phyloP scores from a whole-genome alignment of 768 basidiomycete species.

The Amanita brunnescens region DNA sequence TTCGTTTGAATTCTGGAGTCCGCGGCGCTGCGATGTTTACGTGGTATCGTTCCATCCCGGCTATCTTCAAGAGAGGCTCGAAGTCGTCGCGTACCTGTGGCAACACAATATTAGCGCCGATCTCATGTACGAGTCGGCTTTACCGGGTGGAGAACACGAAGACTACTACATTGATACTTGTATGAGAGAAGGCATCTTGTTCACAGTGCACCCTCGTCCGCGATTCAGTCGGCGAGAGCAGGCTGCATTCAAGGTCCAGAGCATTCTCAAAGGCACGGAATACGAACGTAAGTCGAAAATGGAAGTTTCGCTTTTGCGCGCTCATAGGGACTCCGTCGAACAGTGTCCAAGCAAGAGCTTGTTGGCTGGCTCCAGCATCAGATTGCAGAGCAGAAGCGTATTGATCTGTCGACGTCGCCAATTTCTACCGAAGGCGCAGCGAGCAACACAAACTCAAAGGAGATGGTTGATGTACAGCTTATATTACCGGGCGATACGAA shows the following conservation, averaged over 20 bases:
- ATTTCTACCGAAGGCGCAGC: conserved; percentile 29
- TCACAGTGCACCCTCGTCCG: conserved; percentile 40
- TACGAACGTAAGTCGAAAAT: conserved; percentile 45
- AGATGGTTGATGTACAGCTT: conserved; percentile 45
- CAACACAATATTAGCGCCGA: conserved; percentile 77
- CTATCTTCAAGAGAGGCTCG: conserved; percentile 66
- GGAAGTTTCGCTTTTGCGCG: not conserved
- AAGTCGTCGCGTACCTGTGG: conserved; percentile 73
- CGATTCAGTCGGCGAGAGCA: conserved; percentile 50
- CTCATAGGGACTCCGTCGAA: conserved; percentile 4
- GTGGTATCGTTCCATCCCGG: conserved; percentile 73
- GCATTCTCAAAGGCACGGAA: conserved; percentile 70
- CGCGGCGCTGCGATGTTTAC: conserved; percentile 83
- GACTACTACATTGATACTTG: conserved; percentile 60
- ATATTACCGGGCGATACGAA: conserved; percentile 61
- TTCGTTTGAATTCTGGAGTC: conserved; percentile 86
- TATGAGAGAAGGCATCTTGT: conserved; percentile 77
- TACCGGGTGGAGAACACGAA: conserved; percentile 56
- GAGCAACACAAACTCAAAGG: conserved; percentile 27
- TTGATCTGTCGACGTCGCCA: conserved; percentile 53
- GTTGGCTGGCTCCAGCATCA: conserved; percentile 69
- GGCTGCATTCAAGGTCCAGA: conserved; percentile 74
- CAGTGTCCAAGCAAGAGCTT: conserved; percentile 55
- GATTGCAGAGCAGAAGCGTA: conserved; percentile 71
- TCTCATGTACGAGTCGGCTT: conserved; percentile 75